Evolutionary conservation across 495 filamentous ascomycete genomes (phyloP).

Genomic region (Podospora didyma): DNA sequence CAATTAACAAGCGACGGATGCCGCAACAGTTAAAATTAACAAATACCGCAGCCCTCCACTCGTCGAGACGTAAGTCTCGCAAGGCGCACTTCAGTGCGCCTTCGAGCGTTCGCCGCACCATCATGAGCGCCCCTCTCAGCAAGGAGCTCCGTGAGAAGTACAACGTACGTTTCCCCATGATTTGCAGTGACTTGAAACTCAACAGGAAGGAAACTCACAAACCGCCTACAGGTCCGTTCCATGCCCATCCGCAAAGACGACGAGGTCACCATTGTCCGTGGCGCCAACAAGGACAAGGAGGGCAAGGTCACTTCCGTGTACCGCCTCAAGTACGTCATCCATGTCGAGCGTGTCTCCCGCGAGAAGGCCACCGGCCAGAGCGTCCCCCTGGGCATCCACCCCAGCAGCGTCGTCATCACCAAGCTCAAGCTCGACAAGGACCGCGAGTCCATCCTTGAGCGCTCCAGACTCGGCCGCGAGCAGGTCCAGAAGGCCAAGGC

Average conservation of each 20-base stretch:
- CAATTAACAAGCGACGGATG: not conserved
- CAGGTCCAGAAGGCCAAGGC: slow-evolving; percentile 54
- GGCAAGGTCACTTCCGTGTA: slow-evolving; percentile 94
- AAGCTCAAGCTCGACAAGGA: slow-evolving; percentile 99
- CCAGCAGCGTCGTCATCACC: slow-evolving; percentile 91
- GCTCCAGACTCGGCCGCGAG: slow-evolving; percentile 74
- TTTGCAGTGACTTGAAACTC: too few species aligned
- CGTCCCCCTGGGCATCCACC: slow-evolving; percentile 82
- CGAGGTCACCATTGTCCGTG: slow-evolving; percentile 84
- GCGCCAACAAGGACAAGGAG: slow-evolving; percentile 89
- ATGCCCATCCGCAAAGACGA: slow-evolving; percentile 99
- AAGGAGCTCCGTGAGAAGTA: slow-evolving; percentile 96
- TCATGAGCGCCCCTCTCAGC: slow-evolving; percentile 91
- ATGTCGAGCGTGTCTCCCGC: slow-evolving; percentile 85
- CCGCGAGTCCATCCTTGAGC: slow-evolving; percentile 87
- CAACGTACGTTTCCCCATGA: slow-evolving; percentile 61
- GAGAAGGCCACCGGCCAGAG: slow-evolving; percentile 93
- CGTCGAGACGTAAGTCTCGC: slow-evolving; percentile 93
- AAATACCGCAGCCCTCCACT: slow-evolving; percentile 34
- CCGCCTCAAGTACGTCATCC: slow-evolving; percentile 94
- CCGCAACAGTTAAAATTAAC: slow-evolving; percentile 8
- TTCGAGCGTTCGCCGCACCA: slow-evolving; percentile 82
- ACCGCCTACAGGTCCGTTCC: slow-evolving; percentile 70
- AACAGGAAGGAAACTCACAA: not conserved
- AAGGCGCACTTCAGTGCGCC: slow-evolving; percentile 95